Percentiles rank a stretch among this genome's conserved stretches.
Evolutionary conservation across 2,329 filamentous ascomycete species (phyloP).

Genomic region (Fusarium floridanum): DNA sequence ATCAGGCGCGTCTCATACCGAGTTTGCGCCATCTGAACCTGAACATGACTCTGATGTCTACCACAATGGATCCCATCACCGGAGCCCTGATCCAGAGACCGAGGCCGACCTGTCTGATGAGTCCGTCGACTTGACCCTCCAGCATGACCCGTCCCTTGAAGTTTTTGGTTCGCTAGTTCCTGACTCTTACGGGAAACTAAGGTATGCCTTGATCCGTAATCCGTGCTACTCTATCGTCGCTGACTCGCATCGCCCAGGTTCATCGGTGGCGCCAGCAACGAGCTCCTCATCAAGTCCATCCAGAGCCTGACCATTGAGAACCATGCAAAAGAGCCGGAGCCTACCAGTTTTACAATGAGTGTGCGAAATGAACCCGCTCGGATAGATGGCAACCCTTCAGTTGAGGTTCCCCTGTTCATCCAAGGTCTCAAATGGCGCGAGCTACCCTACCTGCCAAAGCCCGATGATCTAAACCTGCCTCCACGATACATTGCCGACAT

Average conservation of each 20-base stretch:
- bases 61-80: not conserved
- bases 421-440: not conserved
- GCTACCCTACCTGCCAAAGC: not conserved
- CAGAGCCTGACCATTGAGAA: not conserved
- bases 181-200: not conserved
- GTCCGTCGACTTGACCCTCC: not conserved
- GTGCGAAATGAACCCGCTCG: not conserved
- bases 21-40: not conserved
- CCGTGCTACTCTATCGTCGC: not conserved
- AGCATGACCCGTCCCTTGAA: not conserved
- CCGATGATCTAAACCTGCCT: not conserved
- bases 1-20: not conserved
- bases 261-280: not conserved
- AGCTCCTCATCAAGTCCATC: not conserved
- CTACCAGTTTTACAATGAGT: no score
- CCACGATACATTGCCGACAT: not conserved
- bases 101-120: not conserved
- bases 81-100: not conserved
- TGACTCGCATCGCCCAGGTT: not conserved
- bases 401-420: not conserved
- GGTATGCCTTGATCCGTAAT: not conserved
- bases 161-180: not conserved
- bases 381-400: not conserved
- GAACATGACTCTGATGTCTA: not conserved
- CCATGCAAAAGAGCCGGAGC: not conserved